Conservation (phyloP, 257 asterid species). For the Anisodus acutangulus region DNA sequence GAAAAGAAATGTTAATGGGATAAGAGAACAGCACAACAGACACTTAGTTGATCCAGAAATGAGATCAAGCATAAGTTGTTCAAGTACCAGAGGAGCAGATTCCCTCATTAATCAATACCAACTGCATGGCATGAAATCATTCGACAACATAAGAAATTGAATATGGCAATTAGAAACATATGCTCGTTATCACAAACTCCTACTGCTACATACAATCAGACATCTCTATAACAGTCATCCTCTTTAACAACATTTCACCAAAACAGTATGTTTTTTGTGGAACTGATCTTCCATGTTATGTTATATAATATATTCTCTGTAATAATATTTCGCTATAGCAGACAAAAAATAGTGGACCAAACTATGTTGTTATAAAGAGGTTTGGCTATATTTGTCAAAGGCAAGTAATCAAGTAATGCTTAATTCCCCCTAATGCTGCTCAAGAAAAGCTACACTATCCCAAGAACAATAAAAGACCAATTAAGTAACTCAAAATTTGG, state of each 20-base stretch:
- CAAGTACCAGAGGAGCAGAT: neutral
- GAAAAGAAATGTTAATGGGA: neutral
- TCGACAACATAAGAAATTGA: conserved; percentile 16
- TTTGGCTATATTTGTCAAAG: neutral
- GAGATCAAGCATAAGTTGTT: neutral
- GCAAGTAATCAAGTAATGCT: neutral
- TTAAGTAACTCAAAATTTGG: neutral
- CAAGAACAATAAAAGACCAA: neutral
- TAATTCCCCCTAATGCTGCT: neutral
- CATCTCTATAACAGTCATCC: neutral
- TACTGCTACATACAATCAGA: neutral
- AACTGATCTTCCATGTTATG: too few species aligned
- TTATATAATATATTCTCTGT: too few species aligned
- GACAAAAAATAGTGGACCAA: too few species aligned
- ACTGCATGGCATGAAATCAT: neutral
- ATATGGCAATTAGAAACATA: neutral
- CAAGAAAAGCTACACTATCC: neutral
- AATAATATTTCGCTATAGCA: too few species aligned
- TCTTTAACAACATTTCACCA: too few species aligned
- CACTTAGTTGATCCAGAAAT: neutral
- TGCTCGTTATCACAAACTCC: conserved; percentile 4
- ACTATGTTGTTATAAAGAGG: neutral
- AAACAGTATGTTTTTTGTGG: too few species aligned
- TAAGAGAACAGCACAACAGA: neutral
- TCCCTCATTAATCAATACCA: neutral